Evolutionary conservation across 192 early-diverging fungal species (phyloP), one percentile per base, ranked within the genome.

Genomic region (Coemansia sp.): DNA sequence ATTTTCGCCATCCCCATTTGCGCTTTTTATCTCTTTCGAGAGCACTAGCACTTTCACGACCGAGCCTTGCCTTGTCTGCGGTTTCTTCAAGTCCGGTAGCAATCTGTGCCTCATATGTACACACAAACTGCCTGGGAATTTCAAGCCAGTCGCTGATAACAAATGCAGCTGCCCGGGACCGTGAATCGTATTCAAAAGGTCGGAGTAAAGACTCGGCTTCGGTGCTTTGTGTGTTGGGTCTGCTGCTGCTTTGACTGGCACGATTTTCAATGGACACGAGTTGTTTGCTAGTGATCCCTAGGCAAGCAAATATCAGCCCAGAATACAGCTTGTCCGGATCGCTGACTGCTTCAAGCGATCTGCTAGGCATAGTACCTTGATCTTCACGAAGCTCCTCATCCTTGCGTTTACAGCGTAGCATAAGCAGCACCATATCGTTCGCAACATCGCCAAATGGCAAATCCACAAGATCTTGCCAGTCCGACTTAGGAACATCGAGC

Each of bases 161-260:
- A 62, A 81, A 75, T 6, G 82, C 70, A 11, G 77, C 73, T 14
- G 79, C 79, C 3, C 84, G 74, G 7, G 84, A 81, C 8, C 84
- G 71, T 10, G 81, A 72, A 54, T 85, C 84, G 52, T 85, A 85
- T 22, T 69, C 66, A 50, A 81, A 66, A 0, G 74, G 74, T 0
- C 65, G 69, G 25, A 76, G 66, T 33, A 59, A 19, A 25, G 41
- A 6, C 17, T 32, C 13, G 6, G n/a, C 63, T 22, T 61, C 29
- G 2, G 17, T 15, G 3, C 22, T 41, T 17, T 60, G 25, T 62
- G 59, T 22, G 25, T 22, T 54, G 22, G 53, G 25, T 15, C 19
- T 8, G 19, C 25, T 32, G 17, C 45, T n/a, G 5, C 14, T 41
- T n/a, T 52, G n/a, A 29, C 25, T 19, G 55, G 17, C 34, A 17